Percentiles rank a stretch among this genome's conserved stretches.
phyloP scores from a whole-genome alignment of 1,284 basidiomycete genomes.

The Rhodotorula sp. region DNA sequence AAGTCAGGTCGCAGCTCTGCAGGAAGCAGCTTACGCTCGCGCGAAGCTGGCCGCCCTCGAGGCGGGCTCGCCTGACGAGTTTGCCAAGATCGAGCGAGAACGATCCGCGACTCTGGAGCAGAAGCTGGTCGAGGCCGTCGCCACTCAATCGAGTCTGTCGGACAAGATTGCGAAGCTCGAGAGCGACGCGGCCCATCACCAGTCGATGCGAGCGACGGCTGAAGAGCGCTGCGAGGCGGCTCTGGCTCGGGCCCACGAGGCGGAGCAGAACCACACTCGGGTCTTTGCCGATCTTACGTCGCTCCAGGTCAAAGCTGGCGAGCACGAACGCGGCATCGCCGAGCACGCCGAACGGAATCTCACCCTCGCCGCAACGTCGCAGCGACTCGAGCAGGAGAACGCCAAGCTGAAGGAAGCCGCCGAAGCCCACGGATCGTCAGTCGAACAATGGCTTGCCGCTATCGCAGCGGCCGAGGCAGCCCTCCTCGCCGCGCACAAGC shows the following conservation, averaged over 20 bases:
- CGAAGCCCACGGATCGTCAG: conserved; percentile 57
- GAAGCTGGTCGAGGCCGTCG: conserved; percentile 69
- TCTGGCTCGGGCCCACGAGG: conserved; percentile 71
- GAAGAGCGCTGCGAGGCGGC: conserved; percentile 80
- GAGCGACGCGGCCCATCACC: conserved; percentile 43
- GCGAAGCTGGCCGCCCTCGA: conserved; percentile 89
- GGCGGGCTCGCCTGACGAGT: conserved; percentile 60
- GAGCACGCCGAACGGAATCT: conserved; percentile 77
- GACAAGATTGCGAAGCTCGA: conserved; percentile 70
- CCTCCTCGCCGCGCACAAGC: conserved; percentile 68
- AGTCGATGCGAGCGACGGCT: conserved; percentile 63
- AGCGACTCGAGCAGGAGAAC: conserved; percentile 78
- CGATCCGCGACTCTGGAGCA: conserved; percentile 77
- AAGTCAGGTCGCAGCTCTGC: conserved; percentile 72
- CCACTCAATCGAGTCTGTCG: conserved; percentile 69
- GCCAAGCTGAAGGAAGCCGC: conserved; percentile 63
- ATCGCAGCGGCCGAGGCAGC: conserved; percentile 81
- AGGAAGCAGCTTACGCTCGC: conserved; percentile 95
- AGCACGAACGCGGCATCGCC: conserved; percentile 67
- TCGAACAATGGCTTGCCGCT: conserved; percentile 79
- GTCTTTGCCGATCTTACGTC: conserved; percentile 68
- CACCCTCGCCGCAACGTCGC: conserved; percentile 68
- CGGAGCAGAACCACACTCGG: conserved; percentile 76
- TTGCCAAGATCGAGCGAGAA: conserved; percentile 73
- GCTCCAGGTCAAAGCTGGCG: conserved; percentile 65